phyloP scores from a whole-genome alignment of 108 stramenopile species.

The Cyclotella distinguenda region DNA sequence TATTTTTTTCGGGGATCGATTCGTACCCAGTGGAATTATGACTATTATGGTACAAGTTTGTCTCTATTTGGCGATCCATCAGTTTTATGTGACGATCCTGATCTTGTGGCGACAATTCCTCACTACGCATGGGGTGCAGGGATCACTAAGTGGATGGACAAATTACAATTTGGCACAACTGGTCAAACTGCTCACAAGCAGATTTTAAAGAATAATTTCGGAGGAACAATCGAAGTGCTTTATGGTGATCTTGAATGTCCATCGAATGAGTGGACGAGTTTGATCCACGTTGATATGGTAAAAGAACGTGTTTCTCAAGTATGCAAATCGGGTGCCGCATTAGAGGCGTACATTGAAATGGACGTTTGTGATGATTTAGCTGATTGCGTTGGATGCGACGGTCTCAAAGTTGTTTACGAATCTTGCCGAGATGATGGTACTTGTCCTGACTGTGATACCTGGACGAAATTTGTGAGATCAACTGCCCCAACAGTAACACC shows the following conservation, averaged over 20 bases:
- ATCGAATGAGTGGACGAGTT: slow-evolving; percentile 28
- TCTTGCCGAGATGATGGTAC: slow-evolving; percentile 31
- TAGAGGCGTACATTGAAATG: slow-evolving; percentile 40
- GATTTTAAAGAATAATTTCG: slow-evolving; percentile 40
- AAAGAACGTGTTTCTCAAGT: slow-evolving; percentile 23
- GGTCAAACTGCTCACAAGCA: slow-evolving; percentile 47
- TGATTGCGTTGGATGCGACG: slow-evolving; percentile 38
- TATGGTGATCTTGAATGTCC: slow-evolving; percentile 46
- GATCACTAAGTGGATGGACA: slow-evolving; percentile 48
- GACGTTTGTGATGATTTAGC: slow-evolving; percentile 28
- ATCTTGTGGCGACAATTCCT: slow-evolving; percentile 36
- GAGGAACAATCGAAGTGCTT: slow-evolving; percentile 36
- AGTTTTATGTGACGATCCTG: slow-evolving; percentile 36
- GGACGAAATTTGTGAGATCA: slow-evolving; percentile 29
- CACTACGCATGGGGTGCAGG: slow-evolving; percentile 39
- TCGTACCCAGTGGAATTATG: slow-evolving; percentile 39
- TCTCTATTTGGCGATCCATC: slow-evolving; percentile 24
- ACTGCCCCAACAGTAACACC: slow-evolving; percentile 40
- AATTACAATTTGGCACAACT: slow-evolving; percentile 32
- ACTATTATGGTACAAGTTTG: slow-evolving; percentile 36
- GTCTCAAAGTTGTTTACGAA: slow-evolving; percentile 39
- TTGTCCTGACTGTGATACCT: slow-evolving; percentile 31
- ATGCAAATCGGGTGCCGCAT: slow-evolving; percentile 34
- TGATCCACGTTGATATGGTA: slow-evolving; percentile 31
- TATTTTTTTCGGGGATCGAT: slow-evolving; percentile 40